Percentiles rank a stretch among this genome's conserved stretches.
Evolutionary conservation across 2,329 filamentous ascomycete genomes (phyloP).

Genomic region (Parafenestella ontariensis): DNA sequence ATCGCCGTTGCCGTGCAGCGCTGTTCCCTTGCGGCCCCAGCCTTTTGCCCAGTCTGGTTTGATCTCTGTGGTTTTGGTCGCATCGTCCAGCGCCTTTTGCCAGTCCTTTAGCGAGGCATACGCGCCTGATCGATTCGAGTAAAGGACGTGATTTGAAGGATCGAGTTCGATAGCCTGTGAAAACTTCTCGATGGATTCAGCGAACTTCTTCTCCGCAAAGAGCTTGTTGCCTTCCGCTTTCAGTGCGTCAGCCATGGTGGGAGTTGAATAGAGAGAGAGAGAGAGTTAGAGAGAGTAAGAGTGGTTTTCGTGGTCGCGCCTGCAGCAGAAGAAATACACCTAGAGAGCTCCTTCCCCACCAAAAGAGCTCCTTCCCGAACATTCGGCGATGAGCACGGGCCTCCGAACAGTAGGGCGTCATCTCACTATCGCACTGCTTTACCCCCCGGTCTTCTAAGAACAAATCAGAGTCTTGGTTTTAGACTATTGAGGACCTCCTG

Average conservation of each 20-base stretch:
- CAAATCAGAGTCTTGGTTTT: too few relatives aligned
- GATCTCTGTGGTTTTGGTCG: slow-evolving; percentile 89
- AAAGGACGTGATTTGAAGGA: slow-evolving; percentile 91
- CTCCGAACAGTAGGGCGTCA: slow-evolving; percentile 35
- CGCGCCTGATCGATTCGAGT: slow-evolving; percentile 90
- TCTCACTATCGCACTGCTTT: slow-evolving; percentile 16
- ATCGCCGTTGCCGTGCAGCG: slow-evolving; percentile 86
- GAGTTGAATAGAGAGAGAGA: slow-evolving; percentile 1
- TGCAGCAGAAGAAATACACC: slow-evolving; percentile 41
- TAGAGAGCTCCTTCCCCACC: slow-evolving; percentile 32
- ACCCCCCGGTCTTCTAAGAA: too few relatives aligned
- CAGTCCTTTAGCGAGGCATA: slow-evolving; percentile 92
- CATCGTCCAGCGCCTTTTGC: slow-evolving; percentile 83
- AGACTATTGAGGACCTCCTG: too few relatives aligned
- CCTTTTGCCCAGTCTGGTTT: slow-evolving; percentile 99
- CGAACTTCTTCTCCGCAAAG: slow-evolving; percentile 96
- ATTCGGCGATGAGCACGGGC: slow-evolving; percentile 34
- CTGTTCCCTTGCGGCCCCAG: slow-evolving; percentile 91
- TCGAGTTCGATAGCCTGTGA: slow-evolving; percentile 90
- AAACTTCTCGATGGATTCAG: slow-evolving; percentile 93
- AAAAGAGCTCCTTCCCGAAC: slow-evolving; percentile 45
- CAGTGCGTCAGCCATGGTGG: slow-evolving; percentile 75
- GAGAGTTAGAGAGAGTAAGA: slow-evolving; percentile 5
- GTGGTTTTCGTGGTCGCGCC: slow-evolving; percentile 15
- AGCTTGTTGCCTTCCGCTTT: slow-evolving; percentile 99